Conservation (phyloP, 2,329 filamentous ascomycete genomes). For the Scedosporium minutisporum region DNA sequence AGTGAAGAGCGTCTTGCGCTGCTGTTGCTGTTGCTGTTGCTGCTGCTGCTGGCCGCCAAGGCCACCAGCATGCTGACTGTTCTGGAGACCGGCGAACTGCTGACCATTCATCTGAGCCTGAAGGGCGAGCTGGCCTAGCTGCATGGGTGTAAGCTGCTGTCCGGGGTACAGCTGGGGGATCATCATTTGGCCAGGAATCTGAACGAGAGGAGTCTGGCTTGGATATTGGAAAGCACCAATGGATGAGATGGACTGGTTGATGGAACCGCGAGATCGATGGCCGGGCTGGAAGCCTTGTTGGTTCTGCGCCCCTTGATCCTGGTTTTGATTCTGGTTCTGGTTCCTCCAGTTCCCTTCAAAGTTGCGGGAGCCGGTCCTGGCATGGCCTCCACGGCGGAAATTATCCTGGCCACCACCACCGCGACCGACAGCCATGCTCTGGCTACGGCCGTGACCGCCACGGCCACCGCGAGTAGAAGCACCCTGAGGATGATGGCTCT, state of each 20-base stretch:
- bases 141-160: constrained; percentile 81
- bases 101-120: constrained; percentile 79
- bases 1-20: constrained; percentile 96
- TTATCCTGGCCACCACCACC: constrained; percentile 44
- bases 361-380: constrained; percentile 76
- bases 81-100: constrained; percentile 56
- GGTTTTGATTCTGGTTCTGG: constrained; percentile 53
- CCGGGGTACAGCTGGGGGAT: constrained; percentile 73
- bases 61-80: constrained; percentile 64
- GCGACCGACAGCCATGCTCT: constrained; percentile 78
- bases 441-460: constrained; percentile 64
- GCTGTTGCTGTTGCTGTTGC: constrained; percentile 80
- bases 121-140: constrained; percentile 81
- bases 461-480: constrained; percentile 39
- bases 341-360: constrained; percentile 98
- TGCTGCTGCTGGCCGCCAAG: constrained; percentile 51
- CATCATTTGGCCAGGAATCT: constrained; percentile 78
- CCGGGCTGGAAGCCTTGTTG: constrained; percentile 81
- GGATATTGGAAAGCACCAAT: constrained; percentile 85
- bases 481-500: constrained; percentile 24
- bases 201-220: constrained; percentile 76
- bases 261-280: constrained; percentile 75
- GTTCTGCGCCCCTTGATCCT: constrained; percentile 43
- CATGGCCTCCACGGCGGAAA: constrained; percentile 61
- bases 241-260: constrained; percentile 75